Evolutionary conservation across 306 rosid species (phyloP).

Genomic region (Hippophae gyantsensis): DNA sequence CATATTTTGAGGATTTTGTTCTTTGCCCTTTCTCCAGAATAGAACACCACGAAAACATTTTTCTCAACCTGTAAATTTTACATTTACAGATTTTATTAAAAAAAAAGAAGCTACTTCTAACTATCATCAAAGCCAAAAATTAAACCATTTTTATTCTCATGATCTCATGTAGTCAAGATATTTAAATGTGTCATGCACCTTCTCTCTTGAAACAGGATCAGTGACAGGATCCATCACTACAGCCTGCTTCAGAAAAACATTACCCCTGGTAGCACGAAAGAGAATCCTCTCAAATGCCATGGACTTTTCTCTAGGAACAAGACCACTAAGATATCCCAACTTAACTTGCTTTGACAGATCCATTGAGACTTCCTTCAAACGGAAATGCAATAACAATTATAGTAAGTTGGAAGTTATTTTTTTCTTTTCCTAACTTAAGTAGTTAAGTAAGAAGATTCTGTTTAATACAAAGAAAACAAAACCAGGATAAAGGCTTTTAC

Average conservation of each 20-base stretch:
- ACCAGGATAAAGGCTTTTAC: slow-evolving; percentile 30
- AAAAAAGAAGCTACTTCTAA: neutral
- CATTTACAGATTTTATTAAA: slow-evolving; percentile 17
- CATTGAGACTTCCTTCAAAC: slow-evolving; percentile 47
- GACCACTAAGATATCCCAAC: slow-evolving; percentile 46
- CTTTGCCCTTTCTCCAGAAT: slow-evolving; percentile 82
- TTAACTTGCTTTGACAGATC: slow-evolving; percentile 57
- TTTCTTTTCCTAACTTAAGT: neutral
- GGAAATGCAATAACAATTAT: slow-evolving; percentile 21
- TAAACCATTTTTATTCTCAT: slow-evolving; percentile 3
- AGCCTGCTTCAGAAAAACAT: slow-evolving; percentile 39
- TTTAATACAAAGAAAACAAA: slow-evolving; percentile 8
- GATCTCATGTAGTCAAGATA: neutral
- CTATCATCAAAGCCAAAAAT: neutral
- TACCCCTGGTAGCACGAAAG: slow-evolving; percentile 61
- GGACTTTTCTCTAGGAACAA: slow-evolving; percentile 43
- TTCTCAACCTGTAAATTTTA: slow-evolving; percentile 60
- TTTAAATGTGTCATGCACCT: slow-evolving; percentile 21
- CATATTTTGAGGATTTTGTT: slow-evolving; percentile 89
- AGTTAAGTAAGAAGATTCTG: slow-evolving; percentile 5
- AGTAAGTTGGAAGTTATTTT: neutral
- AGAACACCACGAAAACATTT: slow-evolving; percentile 88
- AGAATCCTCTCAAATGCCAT: slow-evolving; percentile 60
- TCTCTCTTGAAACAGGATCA: slow-evolving; percentile 50
- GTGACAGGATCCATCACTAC: slow-evolving; percentile 37